Evolutionary conservation across 176 grass and related monocot genomes (phyloP), one percentile per base, ranked within the genome.

Genomic region (Phragmites australis): DNA sequence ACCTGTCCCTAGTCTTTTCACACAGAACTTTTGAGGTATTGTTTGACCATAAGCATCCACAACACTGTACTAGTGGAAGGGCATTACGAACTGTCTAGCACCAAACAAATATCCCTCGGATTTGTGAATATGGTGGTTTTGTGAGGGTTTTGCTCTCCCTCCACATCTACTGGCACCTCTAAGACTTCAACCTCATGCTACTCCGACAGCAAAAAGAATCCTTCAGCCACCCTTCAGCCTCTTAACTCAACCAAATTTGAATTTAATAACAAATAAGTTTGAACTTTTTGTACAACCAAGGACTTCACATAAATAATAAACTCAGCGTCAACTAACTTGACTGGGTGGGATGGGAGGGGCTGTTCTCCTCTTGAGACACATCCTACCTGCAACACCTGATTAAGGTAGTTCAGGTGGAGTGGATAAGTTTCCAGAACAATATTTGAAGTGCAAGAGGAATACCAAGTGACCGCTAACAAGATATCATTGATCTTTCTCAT

Each of bases 141-240:
- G 22, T 53, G 6, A 19, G 23, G 18, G 27, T 59, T 70, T 71
- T 81, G 53, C 45, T 74, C 57, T 40, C n/a, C 17, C 21, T 51
- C 32, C 45, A 41, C 16, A 29, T 82, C 29, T 57, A 64, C 45
- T 54, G 47, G 46, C 21, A 40, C 21, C 34, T 63, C 57, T 52
- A 63, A 64, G 47, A 9, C 55, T 79, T 79, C 34, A 40, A 68
- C 19, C 18, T 53, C 70, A 83, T 74, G 58, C 32, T 43, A 73
- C 31, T 74, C 31, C 58, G 9, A 41, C 7, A 48, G 68, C 0
- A 2, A 41, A 50, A 52, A 60, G 3, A 64, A 51, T 15, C 74
- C 4, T 74, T 74, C 44, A 53, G 34, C 45, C 32, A 63, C 32
- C n/a, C 68, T 48, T 39, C 32, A 29, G 16, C 44, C 51, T 74